Base-by-base conservation (phyloP, 108 stramenopile genomes). In the Asterionellopsis glacialis region DNA sequence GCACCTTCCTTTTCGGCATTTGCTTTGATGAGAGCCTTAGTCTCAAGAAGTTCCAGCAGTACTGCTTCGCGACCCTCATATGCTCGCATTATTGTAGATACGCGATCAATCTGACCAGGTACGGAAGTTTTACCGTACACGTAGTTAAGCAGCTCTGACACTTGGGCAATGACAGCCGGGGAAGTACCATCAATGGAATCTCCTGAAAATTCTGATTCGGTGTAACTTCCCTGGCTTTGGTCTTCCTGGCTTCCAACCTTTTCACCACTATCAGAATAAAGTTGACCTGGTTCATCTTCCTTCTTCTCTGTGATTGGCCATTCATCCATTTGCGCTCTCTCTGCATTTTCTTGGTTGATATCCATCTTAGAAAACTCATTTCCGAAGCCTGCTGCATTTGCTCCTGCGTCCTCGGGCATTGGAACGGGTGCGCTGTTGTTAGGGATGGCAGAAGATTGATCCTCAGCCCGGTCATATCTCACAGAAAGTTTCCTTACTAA, bases 51-150 rank as follows among this genome's bases (percentile, higher is more conserved):
- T 70, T 92, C 91, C 45, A 92, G 61, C 22, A 92, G 74, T 24
- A 92, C 87, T n/a, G 85, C 87, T 63, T 92, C 91, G 11, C 91
- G 85, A 12, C 87, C 91, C 76, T 92, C 91, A 64, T 92, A 92
- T 4, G 91, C 91, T 12, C 91, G 79, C 91, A 92, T 92, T 49
- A 92, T 92, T 27, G 91, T 92, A 2, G 87, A 88, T 11, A 92
- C 91, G 64, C 91, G 85, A 59, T 92, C 91, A 54, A 92, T 92
- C 73, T 92, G 91, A 19, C 91, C 91, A 5, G 91, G 85, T 23
- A 92, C 91, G 1, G 91, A 87, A 0, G 91, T 92, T 74, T 92
- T 92, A 21, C 91, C 91, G 43, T 92, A 92, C 12, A 92, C 91
- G 47, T 88, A 92, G 57, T 92, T 92, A 54, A 92, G 74, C 50